Percentiles rank a stretch among this genome's conserved stretches.
Evolutionary conservation across 139 green algal species (phyloP).

Genomic region (Limnomonas spitsbergensis): DNA sequence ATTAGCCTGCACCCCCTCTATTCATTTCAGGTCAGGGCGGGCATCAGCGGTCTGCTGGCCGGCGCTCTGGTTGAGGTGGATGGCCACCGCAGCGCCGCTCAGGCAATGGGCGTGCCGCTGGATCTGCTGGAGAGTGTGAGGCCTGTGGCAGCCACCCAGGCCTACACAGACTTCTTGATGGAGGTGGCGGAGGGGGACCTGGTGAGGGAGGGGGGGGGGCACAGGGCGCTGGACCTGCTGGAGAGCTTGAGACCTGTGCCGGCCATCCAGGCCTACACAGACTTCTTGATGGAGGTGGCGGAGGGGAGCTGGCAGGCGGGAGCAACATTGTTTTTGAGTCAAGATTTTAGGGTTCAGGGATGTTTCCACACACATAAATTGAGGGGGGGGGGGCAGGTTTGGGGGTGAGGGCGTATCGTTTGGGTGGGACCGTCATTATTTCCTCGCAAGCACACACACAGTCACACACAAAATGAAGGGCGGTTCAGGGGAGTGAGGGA

Average conservation of each 20-base stretch:
- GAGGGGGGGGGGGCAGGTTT: background rate
- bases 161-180: slow-evolving; percentile 68
- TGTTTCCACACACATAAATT: too few species aligned
- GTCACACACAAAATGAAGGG: too few species aligned
- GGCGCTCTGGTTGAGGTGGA: background rate
- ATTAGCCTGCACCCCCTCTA: background rate
- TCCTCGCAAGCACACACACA: too few species aligned
- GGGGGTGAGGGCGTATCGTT: background rate
- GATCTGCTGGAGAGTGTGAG: slow-evolving; percentile 9
- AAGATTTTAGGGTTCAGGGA: too few species aligned
- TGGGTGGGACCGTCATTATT: too few species aligned
- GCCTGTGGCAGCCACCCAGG: slow-evolving; percentile 45
- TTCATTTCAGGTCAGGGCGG: background rate
- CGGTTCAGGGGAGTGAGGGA: too few species aligned
- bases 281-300: slow-evolving; percentile 62
- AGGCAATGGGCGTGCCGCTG: background rate
- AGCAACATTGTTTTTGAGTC: too few species aligned
- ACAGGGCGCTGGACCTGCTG: slow-evolving; percentile 10
- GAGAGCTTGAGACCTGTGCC: slow-evolving; percentile 18
- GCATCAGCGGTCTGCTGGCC: background rate
- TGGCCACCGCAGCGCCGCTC: background rate
- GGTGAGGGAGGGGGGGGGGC: too few species aligned
- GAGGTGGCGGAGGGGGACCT: slow-evolving; percentile 38
- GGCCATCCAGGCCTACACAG: slow-evolving; percentile 58
- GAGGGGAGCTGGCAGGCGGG: slow-evolving; percentile 4